Percentiles rank a stretch among this genome's conserved stretches.
Evolutionary conservation across 768 basidiomycete species (phyloP).

Genomic region (Cyathus striatus): DNA sequence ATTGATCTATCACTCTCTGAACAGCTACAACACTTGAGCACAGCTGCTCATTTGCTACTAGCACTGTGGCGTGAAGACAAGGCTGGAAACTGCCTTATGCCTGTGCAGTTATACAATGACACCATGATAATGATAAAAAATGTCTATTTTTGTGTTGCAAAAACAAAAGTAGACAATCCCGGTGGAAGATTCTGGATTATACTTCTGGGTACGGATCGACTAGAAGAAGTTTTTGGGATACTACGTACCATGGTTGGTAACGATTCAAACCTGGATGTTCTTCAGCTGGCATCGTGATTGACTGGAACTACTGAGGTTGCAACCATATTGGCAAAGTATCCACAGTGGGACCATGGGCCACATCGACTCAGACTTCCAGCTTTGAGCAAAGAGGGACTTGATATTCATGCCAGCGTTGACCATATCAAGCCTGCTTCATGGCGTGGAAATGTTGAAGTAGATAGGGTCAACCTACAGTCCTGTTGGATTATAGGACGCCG

Average conservation of each 20-base stretch:
- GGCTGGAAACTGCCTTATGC: slow-evolving; percentile 16
- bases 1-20: slow-evolving; percentile 17
- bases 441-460: slow-evolving; percentile 22
- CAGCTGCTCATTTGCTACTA: slow-evolving; percentile 19
- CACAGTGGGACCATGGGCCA: slow-evolving; percentile 31
- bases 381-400: slow-evolving; percentile 14
- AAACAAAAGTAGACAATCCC: slow-evolving; percentile 24
- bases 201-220: slow-evolving; percentile 29
- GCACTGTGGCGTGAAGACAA: slow-evolving; percentile 9
- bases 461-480: slow-evolving; percentile 17
- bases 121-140: slow-evolving; percentile 21
- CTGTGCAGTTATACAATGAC: slow-evolving; percentile 19
- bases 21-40: slow-evolving; percentile 20
- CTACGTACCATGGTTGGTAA: slow-evolving; percentile 28
- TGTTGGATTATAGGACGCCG: slow-evolving; percentile 22
- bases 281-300: slow-evolving; percentile 19
- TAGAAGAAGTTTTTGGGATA: slow-evolving; percentile 30
- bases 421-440: slow-evolving; percentile 32
- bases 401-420: slow-evolving; percentile 17
- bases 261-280: slow-evolving; percentile 19
- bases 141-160: slow-evolving; percentile 23
- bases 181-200: slow-evolving; percentile 25
- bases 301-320: slow-evolving; percentile 24
- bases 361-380: slow-evolving; percentile 24
- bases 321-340: slow-evolving; percentile 26